Conservation (phyloP, 2,329 filamentous ascomycete genomes). For the Raffaelea ambrosiae region DNA sequence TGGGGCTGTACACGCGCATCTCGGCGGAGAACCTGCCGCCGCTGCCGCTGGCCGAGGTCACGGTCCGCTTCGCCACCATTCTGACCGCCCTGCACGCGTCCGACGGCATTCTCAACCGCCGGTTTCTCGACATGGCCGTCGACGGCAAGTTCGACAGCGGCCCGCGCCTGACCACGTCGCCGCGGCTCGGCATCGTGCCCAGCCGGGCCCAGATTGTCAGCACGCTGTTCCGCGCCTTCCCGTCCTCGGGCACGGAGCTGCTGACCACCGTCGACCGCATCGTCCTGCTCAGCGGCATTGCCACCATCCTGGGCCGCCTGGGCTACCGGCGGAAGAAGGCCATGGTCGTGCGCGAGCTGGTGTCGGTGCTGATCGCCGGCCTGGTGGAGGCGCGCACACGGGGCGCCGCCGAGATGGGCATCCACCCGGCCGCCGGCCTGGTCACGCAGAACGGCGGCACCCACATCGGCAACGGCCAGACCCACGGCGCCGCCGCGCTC, state of each 20-base stretch:
- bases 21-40: slow-evolving; percentile 63
- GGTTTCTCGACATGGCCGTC: slow-evolving; percentile 57
- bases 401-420: slow-evolving; percentile 90
- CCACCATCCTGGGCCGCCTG: slow-evolving; percentile 71
- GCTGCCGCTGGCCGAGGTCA: slow-evolving; percentile 62
- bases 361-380: slow-evolving; percentile 73
- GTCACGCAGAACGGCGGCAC: slow-evolving; percentile 52
- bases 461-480: slow-evolving; percentile 30
- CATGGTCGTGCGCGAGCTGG: slow-evolving; percentile 77
- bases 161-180: slow-evolving; percentile 33
- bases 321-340: slow-evolving; percentile 84
- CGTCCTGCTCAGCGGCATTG: slow-evolving; percentile 75
- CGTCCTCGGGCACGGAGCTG: slow-evolving; percentile 54
- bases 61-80: slow-evolving; percentile 64
- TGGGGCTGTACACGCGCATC: slow-evolving; percentile 64
- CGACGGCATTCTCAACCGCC: slow-evolving; percentile 52
- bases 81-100: slow-evolving; percentile 58
- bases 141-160: slow-evolving; percentile 46
- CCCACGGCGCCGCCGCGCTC: slow-evolving; percentile 43
- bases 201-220: slow-evolving; percentile 56
- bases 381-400: slow-evolving; percentile 85
- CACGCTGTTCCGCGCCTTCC: slow-evolving; percentile 62
- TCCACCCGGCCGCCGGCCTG: slow-evolving; percentile 85
- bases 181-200: slow-evolving; percentile 47
- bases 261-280: slow-evolving; percentile 69